Evolutionary conservation across 768 basidiomycete genomes (phyloP).

Genomic region (Kwoniella sp.): DNA sequence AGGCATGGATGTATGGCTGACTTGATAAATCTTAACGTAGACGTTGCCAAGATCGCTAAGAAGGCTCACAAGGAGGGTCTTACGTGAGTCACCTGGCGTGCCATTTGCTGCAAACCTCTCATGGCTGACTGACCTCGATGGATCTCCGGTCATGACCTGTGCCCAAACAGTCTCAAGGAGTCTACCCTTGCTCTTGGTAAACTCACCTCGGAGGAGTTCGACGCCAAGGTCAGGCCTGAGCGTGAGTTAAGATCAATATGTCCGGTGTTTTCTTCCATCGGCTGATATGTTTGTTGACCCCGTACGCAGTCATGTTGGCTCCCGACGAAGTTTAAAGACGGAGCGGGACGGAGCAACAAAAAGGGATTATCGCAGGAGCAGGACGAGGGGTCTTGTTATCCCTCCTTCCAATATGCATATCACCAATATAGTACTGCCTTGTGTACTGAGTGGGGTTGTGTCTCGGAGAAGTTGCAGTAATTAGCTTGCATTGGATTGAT

Average conservation of each 20-base stretch:
- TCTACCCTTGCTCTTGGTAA: slow-evolving; percentile 86
- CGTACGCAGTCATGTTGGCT: slow-evolving; percentile 52
- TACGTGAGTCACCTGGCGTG: slow-evolving; percentile 59
- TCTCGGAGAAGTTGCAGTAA: no score
- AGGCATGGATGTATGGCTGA: slow-evolving; percentile 26
- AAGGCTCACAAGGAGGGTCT: slow-evolving; percentile 99
- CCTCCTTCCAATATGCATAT: no score
- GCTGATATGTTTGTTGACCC: neutral
- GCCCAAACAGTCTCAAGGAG: slow-evolving; percentile 68
- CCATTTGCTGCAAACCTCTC: neutral
- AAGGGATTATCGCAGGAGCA: neutral
- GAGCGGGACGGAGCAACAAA: neutral
- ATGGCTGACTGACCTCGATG: neutral
- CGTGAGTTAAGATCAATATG: slow-evolving; percentile 53
- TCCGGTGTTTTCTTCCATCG: neutral
- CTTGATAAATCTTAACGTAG: slow-evolving; percentile 58
- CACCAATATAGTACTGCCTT: no score
- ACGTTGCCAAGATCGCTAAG: slow-evolving; percentile 97
- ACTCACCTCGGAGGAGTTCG: slow-evolving; percentile 87
- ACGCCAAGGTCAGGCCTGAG: slow-evolving; percentile 69
- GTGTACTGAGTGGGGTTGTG: no score
- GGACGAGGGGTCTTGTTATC: no score
- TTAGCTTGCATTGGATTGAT: no score
- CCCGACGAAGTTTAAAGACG: slow-evolving; percentile 50
- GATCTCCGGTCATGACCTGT: neutral